phyloP scores from a whole-genome alignment of 2,329 filamentous ascomycete genomes.

The Pyrenophora seminiperda region DNA sequence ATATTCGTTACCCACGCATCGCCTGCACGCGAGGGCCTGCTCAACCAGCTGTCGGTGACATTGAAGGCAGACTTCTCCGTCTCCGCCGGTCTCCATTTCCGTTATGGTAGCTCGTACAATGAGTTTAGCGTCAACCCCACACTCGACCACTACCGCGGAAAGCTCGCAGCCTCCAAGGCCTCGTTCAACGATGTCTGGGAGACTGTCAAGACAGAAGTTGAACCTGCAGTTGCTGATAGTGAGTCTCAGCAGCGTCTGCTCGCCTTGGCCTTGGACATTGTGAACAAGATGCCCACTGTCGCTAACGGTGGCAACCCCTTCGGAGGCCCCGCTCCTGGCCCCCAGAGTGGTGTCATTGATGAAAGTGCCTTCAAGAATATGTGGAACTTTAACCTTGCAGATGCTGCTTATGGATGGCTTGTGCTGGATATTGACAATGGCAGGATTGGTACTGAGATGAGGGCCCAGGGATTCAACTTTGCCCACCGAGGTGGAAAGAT shows the following conservation, averaged over 20 bases:
- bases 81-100: constrained; percentile 95
- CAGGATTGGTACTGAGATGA: constrained; percentile 97
- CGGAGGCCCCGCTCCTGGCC: constrained; percentile 78
- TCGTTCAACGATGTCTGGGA: constrained; percentile 99
- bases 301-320: constrained; percentile 97
- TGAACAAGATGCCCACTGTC: constrained; percentile 97
- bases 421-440: constrained; percentile 95
- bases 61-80: constrained; percentile 98
- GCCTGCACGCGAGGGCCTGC: constrained; percentile 89
- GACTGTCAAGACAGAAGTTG: constrained; percentile 93
- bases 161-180: constrained; percentile 95
- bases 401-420: constrained; percentile 95
- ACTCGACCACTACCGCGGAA: constrained; percentile 96
- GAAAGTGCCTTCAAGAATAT: constrained; percentile 99
- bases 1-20: constrained; percentile 97
- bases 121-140: constrained; percentile 99
- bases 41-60: constrained; percentile 96
- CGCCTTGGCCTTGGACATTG: constrained; percentile 86
- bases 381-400: constrained; percentile 99
- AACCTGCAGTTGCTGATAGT: constrained; percentile 91
- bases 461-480: constrained; percentile 98
- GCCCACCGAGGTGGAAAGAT: constrained; percentile 87
- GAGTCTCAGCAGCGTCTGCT: constrained; percentile 91
- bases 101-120: constrained; percentile 99
- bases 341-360: constrained; percentile 84